phyloP scores from a whole-genome alignment of 2,329 filamentous ascomycete species.

The Knoxdaviesia proteae region DNA sequence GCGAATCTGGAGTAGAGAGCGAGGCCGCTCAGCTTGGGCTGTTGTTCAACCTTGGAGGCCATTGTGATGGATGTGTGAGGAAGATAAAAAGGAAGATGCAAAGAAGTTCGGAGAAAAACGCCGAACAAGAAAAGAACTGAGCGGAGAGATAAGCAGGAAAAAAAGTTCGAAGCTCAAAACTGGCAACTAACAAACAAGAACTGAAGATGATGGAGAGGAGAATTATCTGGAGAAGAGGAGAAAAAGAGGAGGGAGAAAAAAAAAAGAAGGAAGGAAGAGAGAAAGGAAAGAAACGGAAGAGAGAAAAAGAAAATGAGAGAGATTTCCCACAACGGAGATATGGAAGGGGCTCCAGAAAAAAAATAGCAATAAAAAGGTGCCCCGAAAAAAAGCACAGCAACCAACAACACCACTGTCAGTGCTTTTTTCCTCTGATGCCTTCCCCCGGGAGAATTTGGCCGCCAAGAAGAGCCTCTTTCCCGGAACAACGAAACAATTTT shows the following conservation, averaged over 20 bases:
- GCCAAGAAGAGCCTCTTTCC: no score
- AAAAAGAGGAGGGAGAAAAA: conserved; percentile 2
- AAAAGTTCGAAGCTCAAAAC: conserved; percentile 1
- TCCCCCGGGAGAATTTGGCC: no score
- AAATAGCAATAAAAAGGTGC: no score
- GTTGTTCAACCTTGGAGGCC: conserved; percentile 15
- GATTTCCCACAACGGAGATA: no score
- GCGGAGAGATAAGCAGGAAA: conserved; percentile 11
- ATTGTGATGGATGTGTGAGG: conserved; percentile 15
- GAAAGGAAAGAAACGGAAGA: neutral
- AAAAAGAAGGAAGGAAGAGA: conserved; percentile 1
- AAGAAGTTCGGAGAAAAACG: conserved; percentile 4
- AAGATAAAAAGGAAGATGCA: conserved; percentile 4
- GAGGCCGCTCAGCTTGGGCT: conserved; percentile 24
- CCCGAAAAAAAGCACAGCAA: no score
- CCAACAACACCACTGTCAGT: no score
- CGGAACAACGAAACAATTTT: no score
- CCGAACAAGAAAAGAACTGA: conserved; percentile 11
- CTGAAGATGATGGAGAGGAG: conserved; percentile 4
- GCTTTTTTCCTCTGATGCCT: no score
- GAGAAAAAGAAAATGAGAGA: neutral
- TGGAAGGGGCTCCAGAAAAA: no score
- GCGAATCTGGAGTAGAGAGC: conserved; percentile 88
- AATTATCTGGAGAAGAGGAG: conserved; percentile 3
- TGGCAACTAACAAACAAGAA: conserved; percentile 3